Evolutionary conservation across 345 rosid genomes (phyloP).

Genomic region (Zanthoxylum bungeanum): DNA sequence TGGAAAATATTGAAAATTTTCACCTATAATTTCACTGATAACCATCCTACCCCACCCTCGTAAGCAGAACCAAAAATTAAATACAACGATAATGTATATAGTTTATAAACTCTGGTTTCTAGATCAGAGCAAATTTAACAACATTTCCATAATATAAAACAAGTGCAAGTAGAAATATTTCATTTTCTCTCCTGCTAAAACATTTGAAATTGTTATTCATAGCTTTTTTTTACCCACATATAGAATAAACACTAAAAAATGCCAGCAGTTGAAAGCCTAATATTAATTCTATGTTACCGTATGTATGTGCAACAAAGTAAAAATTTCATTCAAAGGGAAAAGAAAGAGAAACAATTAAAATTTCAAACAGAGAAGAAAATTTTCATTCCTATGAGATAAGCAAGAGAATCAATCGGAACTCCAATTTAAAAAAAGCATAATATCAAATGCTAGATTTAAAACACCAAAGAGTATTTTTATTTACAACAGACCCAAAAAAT

Average conservation of each 20-base stretch:
- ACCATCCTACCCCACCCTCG: neutral
- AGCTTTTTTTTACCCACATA: neutral
- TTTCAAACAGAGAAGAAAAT: neutral
- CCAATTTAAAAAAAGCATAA: neutral
- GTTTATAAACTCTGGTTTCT: neutral
- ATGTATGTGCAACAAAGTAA: neutral
- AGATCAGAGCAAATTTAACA: neutral
- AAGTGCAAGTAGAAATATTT: neutral
- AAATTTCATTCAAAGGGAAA: no score
- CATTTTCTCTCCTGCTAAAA: neutral
- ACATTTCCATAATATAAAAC: neutral
- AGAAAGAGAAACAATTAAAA: neutral
- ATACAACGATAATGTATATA: neutral
- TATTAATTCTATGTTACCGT: neutral
- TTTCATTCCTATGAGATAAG: no score
- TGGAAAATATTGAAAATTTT: neutral
- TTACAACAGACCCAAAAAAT: no score
- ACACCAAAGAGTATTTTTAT: no score
- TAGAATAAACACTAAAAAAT: neutral
- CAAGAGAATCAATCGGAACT: slow-evolving; percentile 2
- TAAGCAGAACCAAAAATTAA: neutral
- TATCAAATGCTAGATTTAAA: neutral
- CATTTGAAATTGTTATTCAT: neutral
- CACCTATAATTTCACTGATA: no score
- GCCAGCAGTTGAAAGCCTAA: neutral